These are phyloP conservation scores for Cryptococcus sp. DNA, from an alignment of 1,284 basidiomycete species.

Conservation along the genomic window DNA sequence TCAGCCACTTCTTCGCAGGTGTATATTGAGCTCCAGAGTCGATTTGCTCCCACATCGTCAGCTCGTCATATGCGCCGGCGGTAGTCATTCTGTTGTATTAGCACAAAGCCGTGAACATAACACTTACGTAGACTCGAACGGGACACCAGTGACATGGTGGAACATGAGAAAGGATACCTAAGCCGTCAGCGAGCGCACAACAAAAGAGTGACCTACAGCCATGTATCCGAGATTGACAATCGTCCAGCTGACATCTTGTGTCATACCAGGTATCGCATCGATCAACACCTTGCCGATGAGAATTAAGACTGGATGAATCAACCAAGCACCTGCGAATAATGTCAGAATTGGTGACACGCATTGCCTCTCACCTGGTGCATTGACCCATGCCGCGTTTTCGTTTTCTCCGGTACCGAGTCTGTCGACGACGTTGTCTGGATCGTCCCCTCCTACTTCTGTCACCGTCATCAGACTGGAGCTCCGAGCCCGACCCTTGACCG, in stretches of 20 bases:
- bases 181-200: neutral
- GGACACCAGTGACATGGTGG: slow-evolving; percentile 95
- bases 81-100: slow-evolving; percentile 54
- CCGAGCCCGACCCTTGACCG: slow-evolving; percentile 61
- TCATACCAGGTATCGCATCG: slow-evolving; percentile 92
- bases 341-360: neutral
- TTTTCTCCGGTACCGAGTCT: slow-evolving; percentile 80
- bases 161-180: slow-evolving; percentile 98
- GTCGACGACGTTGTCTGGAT: slow-evolving; percentile 72
- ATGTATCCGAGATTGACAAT: slow-evolving; percentile 91
- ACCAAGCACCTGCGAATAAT: slow-evolving; percentile 78
- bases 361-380: slow-evolving; percentile 77
- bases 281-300: slow-evolving; percentile 86
- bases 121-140: slow-evolving; percentile 71
- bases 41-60: slow-evolving; percentile 99
- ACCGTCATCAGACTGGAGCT: slow-evolving; percentile 83
- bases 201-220: slow-evolving; percentile 63
- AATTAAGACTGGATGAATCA: slow-evolving; percentile 95
- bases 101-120: neutral
- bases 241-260: slow-evolving; percentile 93
- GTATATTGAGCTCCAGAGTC: slow-evolving; percentile 98
- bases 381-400: slow-evolving; percentile 97
- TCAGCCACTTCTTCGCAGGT: slow-evolving; percentile 96
- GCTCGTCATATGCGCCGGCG: slow-evolving; percentile 92
- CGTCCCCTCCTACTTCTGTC: slow-evolving; percentile 77